Conservation (phyloP, 805 yeast genomes). For the Ogataea glucozyma region DNA sequence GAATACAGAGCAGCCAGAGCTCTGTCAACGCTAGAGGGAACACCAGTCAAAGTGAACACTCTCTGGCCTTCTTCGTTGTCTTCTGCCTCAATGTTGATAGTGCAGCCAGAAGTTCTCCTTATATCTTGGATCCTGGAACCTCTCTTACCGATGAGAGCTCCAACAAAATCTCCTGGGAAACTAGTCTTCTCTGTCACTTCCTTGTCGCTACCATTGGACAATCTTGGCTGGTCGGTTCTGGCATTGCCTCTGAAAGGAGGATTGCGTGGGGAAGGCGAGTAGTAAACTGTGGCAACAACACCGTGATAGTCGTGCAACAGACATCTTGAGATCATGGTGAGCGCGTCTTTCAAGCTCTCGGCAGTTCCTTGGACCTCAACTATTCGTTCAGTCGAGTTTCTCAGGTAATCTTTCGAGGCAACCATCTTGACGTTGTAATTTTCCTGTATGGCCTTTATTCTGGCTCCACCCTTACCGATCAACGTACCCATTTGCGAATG, state of each 20-base stretch:
- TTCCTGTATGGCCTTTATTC: conserved; percentile 79
- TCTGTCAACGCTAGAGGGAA: conserved; percentile 52
- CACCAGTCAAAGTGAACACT: conserved; percentile 69
- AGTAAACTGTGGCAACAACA: conserved; percentile 63
- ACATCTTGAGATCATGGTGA: conserved; percentile 64
- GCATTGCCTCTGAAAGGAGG: conserved; percentile 19
- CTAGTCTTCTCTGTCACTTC: conserved; percentile 45
- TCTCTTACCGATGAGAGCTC: conserved; percentile 84
- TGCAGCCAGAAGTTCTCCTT: conserved; percentile 74
- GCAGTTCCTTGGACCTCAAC: conserved; percentile 86
- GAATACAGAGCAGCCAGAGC: conserved; percentile 57
- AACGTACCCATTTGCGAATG: conserved; percentile 86
- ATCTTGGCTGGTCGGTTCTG: conserved; percentile 8
- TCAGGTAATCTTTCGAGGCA: conserved; percentile 81
- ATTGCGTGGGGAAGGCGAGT: conserved; percentile 47
- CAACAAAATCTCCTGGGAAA: conserved; percentile 81
- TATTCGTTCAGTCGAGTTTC: conserved; percentile 79
- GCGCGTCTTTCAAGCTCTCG: conserved; percentile 56
- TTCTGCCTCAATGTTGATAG: conserved; percentile 72
- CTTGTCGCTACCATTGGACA: conserved; percentile 17
- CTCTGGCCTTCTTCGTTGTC: conserved; percentile 65
- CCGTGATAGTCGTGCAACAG: conserved; percentile 73
- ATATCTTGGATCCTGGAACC: conserved; percentile 87
- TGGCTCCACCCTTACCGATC: conserved; percentile 79
- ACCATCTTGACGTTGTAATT: conserved; percentile 72